phyloP scores from a whole-genome alignment of 2,329 filamentous ascomycete species.

The Paraphoma chrysanthemicola region DNA sequence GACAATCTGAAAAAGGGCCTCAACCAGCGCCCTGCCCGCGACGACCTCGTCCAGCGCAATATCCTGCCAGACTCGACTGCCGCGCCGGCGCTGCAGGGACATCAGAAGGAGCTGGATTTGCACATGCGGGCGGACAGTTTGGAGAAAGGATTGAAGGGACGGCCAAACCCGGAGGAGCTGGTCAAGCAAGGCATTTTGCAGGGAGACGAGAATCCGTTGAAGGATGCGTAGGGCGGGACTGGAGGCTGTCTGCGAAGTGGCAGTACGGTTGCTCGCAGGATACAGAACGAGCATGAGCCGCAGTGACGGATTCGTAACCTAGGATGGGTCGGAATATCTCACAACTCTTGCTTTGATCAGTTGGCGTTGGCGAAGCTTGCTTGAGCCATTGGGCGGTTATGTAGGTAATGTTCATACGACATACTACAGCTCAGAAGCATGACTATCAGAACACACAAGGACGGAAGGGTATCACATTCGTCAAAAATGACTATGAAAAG shows the following conservation, averaged over 20 bases:
- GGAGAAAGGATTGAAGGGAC: conserved; percentile 83
- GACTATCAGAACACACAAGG: neutral
- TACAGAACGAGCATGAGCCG: too few species aligned
- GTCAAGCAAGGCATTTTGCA: conserved; percentile 80
- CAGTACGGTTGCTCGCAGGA: too few species aligned
- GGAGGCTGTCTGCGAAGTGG: neutral
- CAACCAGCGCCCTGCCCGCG: conserved; percentile 69
- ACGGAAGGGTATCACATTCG: too few species aligned
- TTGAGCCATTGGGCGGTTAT: neutral
- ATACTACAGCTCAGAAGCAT: neutral
- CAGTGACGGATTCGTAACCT: too few species aligned
- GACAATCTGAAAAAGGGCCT: conserved; percentile 71
- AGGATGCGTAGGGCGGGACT: conserved; percentile 24
- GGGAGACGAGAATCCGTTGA: conserved; percentile 43
- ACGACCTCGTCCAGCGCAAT: conserved; percentile 83
- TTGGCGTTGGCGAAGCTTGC: neutral
- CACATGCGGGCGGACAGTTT: conserved; percentile 87
- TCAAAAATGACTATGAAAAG: too few species aligned
- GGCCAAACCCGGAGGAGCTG: conserved; percentile 77
- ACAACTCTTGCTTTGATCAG: neutral
- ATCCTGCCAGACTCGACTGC: conserved; percentile 82
- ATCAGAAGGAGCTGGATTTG: conserved; percentile 84
- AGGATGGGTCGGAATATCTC: neutral
- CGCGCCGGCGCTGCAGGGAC: conserved; percentile 78
- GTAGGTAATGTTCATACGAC: conserved; percentile 4